Conservation (phyloP, 2,329 filamentous ascomycete genomes). For the Phoma sp. region DNA sequence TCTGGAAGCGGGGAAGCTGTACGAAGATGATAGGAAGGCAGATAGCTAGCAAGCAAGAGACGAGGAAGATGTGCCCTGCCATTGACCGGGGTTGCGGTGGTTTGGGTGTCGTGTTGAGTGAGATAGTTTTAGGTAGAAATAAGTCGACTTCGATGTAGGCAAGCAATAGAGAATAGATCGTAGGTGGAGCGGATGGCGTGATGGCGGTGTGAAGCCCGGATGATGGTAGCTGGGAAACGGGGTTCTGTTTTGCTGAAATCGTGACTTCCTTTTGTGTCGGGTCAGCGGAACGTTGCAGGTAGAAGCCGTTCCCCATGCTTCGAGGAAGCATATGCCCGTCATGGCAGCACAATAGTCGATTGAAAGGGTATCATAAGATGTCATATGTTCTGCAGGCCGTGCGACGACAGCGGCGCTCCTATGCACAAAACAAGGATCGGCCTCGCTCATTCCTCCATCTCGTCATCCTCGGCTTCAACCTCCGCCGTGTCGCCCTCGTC, state of each 20-base stretch:
- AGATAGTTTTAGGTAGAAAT: neutral
- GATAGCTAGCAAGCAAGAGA: slow-evolving; percentile 29
- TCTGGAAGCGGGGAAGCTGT: slow-evolving; percentile 26
- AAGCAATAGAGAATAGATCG: neutral
- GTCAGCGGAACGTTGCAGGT: too few relatives aligned
- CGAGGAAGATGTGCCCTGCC: slow-evolving; percentile 21
- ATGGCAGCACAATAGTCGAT: too few relatives aligned
- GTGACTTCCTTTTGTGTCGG: neutral
- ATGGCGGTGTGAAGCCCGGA: neutral
- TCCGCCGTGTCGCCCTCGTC: slow-evolving; percentile 38
- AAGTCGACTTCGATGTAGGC: neutral
- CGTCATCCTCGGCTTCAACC: slow-evolving; percentile 33
- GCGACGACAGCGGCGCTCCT: neutral
- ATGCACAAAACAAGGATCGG: neutral
- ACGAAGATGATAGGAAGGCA: slow-evolving; percentile 34
- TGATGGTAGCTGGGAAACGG: neutral
- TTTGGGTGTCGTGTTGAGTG: neutral
- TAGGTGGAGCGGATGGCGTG: neutral
- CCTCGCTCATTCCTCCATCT: slow-evolving; percentile 39
- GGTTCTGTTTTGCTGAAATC: neutral
- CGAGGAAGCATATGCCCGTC: too few relatives aligned
- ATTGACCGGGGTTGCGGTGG: neutral
- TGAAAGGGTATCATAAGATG: slow-evolving; percentile 9
- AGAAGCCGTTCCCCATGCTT: too few relatives aligned
- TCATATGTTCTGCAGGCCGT: neutral